These are phyloP conservation scores for Agrocybe pediades DNA, from an alignment of 768 basidiomycete genomes.

Conservation along the genomic window DNA sequence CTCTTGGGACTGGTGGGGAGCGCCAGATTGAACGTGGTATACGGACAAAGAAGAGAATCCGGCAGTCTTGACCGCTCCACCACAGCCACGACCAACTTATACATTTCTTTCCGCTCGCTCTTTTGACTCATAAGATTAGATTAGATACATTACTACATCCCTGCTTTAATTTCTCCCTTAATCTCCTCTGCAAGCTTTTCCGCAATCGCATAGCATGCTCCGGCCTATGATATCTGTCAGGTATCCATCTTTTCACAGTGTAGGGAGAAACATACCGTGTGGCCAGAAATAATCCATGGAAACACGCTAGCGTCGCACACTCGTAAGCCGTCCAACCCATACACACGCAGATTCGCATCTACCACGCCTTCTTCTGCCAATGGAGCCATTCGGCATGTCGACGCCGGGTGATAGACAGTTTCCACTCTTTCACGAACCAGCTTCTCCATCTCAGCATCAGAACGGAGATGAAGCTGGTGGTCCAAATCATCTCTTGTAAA, in stretches of 20 bases:
- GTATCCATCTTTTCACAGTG: conserved; percentile 10
- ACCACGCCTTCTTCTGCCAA: conserved; percentile 41
- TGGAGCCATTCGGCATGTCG: conserved; percentile 48
- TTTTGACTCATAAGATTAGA: background rate
- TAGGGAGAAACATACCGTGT: conserved; percentile 29
- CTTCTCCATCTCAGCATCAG: conserved; percentile 38
- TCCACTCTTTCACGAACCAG: conserved; percentile 40
- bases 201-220: conserved; percentile 30
- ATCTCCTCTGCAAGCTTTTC: conserved; percentile 36
- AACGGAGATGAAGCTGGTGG: conserved; percentile 30
- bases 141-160: background rate
- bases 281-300: conserved; percentile 40
- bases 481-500: conserved; percentile 33
- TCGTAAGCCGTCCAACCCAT: conserved; percentile 42
- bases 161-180: conserved; percentile 21
- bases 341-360: conserved; percentile 41
- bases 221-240: conserved; percentile 21
- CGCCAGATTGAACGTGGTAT: conserved; percentile 19
- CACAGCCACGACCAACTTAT: conserved; percentile 12
- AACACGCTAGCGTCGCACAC: conserved; percentile 45
- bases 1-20: conserved; percentile 11
- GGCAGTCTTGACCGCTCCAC: conserved; percentile 10
- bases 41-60: conserved; percentile 2
- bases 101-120: conserved; percentile 1
- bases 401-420: conserved; percentile 46